Evolutionary conservation across 768 basidiomycete species (phyloP).

Genomic region (Chalciporus chontae): DNA sequence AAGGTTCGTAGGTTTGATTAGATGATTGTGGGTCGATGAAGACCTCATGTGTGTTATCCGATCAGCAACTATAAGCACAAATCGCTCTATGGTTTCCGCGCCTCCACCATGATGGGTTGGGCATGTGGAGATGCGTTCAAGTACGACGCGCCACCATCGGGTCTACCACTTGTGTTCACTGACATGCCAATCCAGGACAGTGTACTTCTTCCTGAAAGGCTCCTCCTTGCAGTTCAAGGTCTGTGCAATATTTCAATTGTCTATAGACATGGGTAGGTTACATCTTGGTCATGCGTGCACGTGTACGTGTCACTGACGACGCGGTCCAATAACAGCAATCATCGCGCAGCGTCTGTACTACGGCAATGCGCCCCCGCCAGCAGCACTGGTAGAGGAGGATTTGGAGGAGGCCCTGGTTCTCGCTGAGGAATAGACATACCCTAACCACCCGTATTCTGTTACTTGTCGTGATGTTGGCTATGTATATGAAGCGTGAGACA

Average conservation of each 20-base stretch:
- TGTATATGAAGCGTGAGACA: slow-evolving; percentile 22
- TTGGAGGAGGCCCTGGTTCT: slow-evolving; percentile 73
- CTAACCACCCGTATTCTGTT: not conserved
- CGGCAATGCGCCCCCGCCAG: slow-evolving; percentile 62
- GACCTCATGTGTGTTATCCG: slow-evolving; percentile 18
- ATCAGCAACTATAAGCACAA: slow-evolving; percentile 72
- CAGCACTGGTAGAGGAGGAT: slow-evolving; percentile 50
- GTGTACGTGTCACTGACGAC: slow-evolving; percentile 6
- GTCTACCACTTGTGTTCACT: slow-evolving; percentile 8
- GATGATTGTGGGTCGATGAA: not conserved
- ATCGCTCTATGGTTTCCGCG: slow-evolving; percentile 81
- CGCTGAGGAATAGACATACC: slow-evolving; percentile 46
- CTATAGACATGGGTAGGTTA: slow-evolving; percentile 67
- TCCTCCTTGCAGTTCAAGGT: slow-evolving; percentile 79
- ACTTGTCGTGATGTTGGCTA: slow-evolving; percentile 1
- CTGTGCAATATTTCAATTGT: slow-evolving; percentile 81
- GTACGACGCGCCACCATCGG: slow-evolving; percentile 37
- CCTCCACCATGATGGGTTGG: slow-evolving; percentile 82
- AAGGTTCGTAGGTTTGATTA: slow-evolving; percentile 43
- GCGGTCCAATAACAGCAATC: slow-evolving; percentile 48
- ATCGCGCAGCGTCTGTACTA: slow-evolving; percentile 71
- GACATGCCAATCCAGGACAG: slow-evolving; percentile 46
- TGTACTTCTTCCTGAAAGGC: slow-evolving; percentile 73
- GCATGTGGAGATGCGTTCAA: slow-evolving; percentile 83
- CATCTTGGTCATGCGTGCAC: slow-evolving; percentile 3